Evolutionary conservation across 805 yeast species (phyloP).

Genomic region (Lachancea thermotolerans): DNA sequence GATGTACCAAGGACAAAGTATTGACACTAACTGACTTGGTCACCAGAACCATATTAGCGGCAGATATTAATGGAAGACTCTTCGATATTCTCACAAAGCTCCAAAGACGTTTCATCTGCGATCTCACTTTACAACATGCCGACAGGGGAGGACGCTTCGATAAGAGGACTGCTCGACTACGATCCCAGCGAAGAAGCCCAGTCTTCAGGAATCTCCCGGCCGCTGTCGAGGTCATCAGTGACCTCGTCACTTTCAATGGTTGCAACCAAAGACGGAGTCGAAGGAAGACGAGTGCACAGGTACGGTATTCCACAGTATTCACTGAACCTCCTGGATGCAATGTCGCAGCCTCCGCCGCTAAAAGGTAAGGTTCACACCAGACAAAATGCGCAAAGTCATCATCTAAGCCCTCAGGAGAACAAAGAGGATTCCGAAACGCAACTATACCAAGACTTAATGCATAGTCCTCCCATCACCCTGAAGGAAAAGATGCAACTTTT

Average conservation of each 20-base stretch:
- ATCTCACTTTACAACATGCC: slow-evolving; percentile 17
- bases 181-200: slow-evolving; percentile 19
- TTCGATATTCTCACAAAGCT: slow-evolving; percentile 17
- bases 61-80: slow-evolving; percentile 4
- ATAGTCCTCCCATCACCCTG: slow-evolving; percentile 38
- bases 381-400: background rate
- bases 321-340: slow-evolving; percentile 31
- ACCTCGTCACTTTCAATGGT: slow-evolving; percentile 66
- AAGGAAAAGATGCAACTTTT: slow-evolving; percentile 39
- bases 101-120: slow-evolving; percentile 20
- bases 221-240: slow-evolving; percentile 52
- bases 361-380: slow-evolving; percentile 6
- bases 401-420: background rate
- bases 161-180: slow-evolving; percentile 18
- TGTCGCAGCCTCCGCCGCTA: slow-evolving; percentile 22
- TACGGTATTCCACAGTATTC: slow-evolving; percentile 37
- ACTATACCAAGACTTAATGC: slow-evolving; percentile 20
- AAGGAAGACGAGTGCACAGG: slow-evolving; percentile 52
- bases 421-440: slow-evolving; percentile 5
- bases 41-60: background rate
- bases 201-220: slow-evolving; percentile 39
- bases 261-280: slow-evolving; percentile 69
- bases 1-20: too few species aligned
- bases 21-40: background rate
- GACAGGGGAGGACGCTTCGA: slow-evolving; percentile 15